Evolutionary conservation across 768 basidiomycete species (phyloP).

Genomic region (Paxillus ammoniavirescens): DNA sequence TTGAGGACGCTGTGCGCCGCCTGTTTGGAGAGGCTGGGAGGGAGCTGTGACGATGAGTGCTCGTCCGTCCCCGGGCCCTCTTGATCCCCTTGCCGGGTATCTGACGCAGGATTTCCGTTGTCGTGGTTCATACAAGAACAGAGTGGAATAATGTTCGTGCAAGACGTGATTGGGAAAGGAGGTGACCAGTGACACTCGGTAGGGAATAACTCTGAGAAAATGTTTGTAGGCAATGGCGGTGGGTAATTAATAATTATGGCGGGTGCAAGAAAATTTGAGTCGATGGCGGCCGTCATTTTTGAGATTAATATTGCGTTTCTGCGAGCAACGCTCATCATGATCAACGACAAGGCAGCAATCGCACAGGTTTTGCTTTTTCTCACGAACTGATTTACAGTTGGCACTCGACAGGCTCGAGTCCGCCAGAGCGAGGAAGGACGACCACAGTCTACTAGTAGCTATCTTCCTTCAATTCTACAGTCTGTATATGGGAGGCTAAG

Average conservation of each 20-base stretch:
- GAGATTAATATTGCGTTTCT: no score
- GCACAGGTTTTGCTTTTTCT: no score
- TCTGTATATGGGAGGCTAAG: no score
- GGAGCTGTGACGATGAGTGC: conserved; percentile 72
- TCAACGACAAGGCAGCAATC: no score
- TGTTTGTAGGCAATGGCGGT: conserved; percentile 71
- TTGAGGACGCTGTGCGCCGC: conserved; percentile 38
- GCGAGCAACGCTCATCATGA: no score
- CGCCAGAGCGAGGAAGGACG: no score
- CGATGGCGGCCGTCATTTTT: no score
- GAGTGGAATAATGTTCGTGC: neutral
- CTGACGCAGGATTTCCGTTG: conserved; percentile 45
- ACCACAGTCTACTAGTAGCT: no score
- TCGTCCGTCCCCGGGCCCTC: conserved; percentile 65
- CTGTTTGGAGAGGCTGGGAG: conserved; percentile 74
- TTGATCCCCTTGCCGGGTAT: conserved; percentile 74
- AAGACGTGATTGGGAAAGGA: neutral
- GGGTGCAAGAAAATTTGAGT: conserved; percentile 16
- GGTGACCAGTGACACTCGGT: conserved; percentile 35
- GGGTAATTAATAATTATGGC: conserved; percentile 62
- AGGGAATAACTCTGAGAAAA: conserved; percentile 70
- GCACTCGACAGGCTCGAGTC: no score
- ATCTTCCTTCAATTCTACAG: no score
- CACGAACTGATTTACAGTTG: no score
- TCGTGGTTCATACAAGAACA: neutral